Base-by-base conservation (phyloP, 345 rosid genomes). In the Psidium guajava region DNA sequence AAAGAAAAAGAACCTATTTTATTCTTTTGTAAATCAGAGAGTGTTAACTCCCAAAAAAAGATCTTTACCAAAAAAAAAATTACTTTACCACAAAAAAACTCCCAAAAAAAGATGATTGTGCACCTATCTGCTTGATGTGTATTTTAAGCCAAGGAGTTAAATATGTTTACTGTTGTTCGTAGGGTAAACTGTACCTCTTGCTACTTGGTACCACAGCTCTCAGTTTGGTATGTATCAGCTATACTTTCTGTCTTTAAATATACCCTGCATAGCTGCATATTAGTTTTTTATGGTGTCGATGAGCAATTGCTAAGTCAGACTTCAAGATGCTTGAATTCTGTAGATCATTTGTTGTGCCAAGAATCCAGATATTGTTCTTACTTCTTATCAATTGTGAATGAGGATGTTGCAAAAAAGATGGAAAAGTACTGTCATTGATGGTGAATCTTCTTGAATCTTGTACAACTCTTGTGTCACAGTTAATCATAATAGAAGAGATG, bases 191-290 rank as follows among this genome's bases (percentile, higher is more conserved):
- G 83, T 97, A 97, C 88, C 93, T 94, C 24, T 93, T 95, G 89
- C 98, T 97, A 87, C 95, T 97, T 77, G 99, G 99, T 58, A 97
- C 99, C 84, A 97, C 98, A 50, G 99, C 98, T 86, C 90, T 97
- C 77, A 93, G 97, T 87, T 91, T 94, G 95, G 95, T 94, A 94
- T 22, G 91, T 82, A 52, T 54, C 28, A 20, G 22, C 80, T 69
- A 36, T 36, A 69, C 47, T 18, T 44, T 64, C 44, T 69, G 47
- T 69, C 80, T 69, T 69, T 69, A 47, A 36, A 69, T 69, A 69
- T 69, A 69, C 80, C 80, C 47, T 18, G 77, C 47, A 20, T 69
- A 20, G 24, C 47, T 9, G 47, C 24, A 6, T 69, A 36, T 36
- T 69, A 69, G 10, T 53, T 18, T 36, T 69, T 54, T 69, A 2